Evolutionary conservation across 345 rosid genomes (phyloP).

Genomic region (Lepidium aucheri): DNA sequence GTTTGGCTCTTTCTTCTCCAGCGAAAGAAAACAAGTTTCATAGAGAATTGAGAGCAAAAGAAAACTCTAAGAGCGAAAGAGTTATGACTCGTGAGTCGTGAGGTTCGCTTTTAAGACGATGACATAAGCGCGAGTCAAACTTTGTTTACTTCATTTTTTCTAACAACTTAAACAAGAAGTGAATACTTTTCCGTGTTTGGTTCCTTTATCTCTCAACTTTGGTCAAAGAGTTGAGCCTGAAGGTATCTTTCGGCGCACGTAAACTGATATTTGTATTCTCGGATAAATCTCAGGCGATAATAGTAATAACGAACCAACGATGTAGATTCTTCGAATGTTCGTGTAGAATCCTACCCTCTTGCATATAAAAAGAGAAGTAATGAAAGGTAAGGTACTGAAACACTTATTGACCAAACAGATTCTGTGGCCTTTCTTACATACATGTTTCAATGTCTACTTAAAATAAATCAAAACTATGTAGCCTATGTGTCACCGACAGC

Average conservation of each 20-base stretch:
- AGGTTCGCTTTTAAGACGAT: slow-evolving; percentile 32
- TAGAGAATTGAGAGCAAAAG: neutral
- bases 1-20: neutral
- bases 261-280: neutral
- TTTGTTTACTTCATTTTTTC: slow-evolving; percentile 31
- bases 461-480: neutral
- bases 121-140: slow-evolving; percentile 49
- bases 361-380: neutral
- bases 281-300: neutral
- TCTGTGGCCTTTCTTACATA: neutral
- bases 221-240: neutral
- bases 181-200: neutral
- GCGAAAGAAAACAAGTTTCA: slow-evolving; percentile 8
- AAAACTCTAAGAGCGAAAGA: slow-evolving; percentile 6
- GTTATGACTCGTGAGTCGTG: slow-evolving; percentile 14
- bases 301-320: neutral
- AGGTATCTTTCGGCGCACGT: neutral
- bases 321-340: neutral
- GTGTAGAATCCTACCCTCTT: neutral
- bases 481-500: neutral
- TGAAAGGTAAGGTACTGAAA: too few relatives aligned
- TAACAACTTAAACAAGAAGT: neutral
- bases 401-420: neutral
- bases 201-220: neutral
- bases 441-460: neutral